Base-by-base conservation (phyloP, 768 basidiomycete species). In the Lepiota subincarnata region DNA sequence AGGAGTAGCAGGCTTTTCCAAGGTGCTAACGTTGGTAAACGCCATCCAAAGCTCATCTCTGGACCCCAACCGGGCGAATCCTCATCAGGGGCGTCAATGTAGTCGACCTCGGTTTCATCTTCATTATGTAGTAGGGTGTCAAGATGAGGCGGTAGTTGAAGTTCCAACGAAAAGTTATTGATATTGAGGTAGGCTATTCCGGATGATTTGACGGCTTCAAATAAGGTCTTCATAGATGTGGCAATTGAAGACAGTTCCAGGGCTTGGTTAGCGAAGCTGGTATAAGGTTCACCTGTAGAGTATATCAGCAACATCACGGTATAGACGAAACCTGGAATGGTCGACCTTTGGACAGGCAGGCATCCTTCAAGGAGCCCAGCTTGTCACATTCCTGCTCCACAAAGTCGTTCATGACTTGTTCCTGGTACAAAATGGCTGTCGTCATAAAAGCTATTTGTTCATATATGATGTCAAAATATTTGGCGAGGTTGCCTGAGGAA, bases 1-100 rank as follows among this genome's bases (percentile, higher is more conserved):
- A 96, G 64, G 13, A 93, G 77, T 5, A 98, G 70, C 13, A 98
- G 66, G 18, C 91, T 88, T 64, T 97, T 97, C 96, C 96, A 98
- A 4, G 96, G 95, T 13, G 83, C 76, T 19, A 98, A 76, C 14
- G 79, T 70, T 7, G 88, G 84, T 2, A 92, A 71, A 42, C 77
- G 76, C 87, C 87, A 92, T 2, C 89, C 89, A 51, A 83, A 73
- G 59, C 76, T 75, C 67, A 89, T 75, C 50, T 86, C 85, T 35
- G 74, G 76, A 14, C 85, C 87, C 89, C 90, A 89, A 6, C 70
- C 69, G 42, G 72, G 70, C 37, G 59, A 62, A 38, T 75, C 78
- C 42, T 84, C 80, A 16, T 80, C 80, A 19, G 74, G 72, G 16
- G 73, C 69, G 28, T 78, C 74, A 24, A 77, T 64, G 47, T 73